A percentile compares a stretch with the other conserved stretches of the same genome.
Evolutionary conservation across 2,329 filamentous ascomycete genomes (phyloP).

Genomic region (Xylariaceae sp.): DNA sequence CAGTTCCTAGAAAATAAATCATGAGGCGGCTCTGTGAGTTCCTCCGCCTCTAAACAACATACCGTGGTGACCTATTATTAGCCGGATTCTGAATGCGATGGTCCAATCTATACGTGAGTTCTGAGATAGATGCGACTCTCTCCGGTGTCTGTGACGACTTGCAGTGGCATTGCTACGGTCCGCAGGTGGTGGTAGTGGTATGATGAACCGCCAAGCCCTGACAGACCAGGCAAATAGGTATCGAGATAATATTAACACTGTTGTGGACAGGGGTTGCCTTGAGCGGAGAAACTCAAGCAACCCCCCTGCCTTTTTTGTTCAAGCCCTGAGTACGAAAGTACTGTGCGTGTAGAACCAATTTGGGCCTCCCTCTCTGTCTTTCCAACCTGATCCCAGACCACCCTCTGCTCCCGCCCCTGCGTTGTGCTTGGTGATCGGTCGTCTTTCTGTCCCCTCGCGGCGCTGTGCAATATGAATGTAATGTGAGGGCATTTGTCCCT

Average conservation of each 20-base stretch:
- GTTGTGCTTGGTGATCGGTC: constrained; percentile 9
- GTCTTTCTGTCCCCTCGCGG: neutral
- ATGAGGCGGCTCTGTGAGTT: no score
- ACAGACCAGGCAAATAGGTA: neutral
- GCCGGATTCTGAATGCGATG: no score
- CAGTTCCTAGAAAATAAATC: no score
- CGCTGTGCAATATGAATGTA: neutral
- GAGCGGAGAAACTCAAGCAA: constrained; percentile 20
- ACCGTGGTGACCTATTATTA: no score
- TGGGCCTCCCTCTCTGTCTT: constrained; percentile 26
- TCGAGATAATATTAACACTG: constrained; percentile 14
- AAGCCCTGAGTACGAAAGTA: constrained; percentile 24
- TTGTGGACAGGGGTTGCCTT: constrained; percentile 8
- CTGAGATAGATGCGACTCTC: no score
- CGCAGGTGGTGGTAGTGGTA: constrained; percentile 21
- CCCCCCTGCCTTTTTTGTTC: constrained; percentile 18
- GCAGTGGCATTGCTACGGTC: no score
- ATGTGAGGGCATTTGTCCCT: neutral
- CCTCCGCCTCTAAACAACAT: no score
- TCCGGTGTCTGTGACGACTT: no score
- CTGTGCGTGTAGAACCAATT: constrained; percentile 27
- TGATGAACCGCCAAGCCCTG: constrained; percentile 24
- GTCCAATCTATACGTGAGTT: no score
- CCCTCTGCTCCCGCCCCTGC: constrained; percentile 14
- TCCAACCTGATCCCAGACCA: constrained; percentile 21